These are phyloP conservation scores for Babesia sp. DNA, from an alignment of 169 alveolate genomes.

Conservation along the genomic window DNA sequence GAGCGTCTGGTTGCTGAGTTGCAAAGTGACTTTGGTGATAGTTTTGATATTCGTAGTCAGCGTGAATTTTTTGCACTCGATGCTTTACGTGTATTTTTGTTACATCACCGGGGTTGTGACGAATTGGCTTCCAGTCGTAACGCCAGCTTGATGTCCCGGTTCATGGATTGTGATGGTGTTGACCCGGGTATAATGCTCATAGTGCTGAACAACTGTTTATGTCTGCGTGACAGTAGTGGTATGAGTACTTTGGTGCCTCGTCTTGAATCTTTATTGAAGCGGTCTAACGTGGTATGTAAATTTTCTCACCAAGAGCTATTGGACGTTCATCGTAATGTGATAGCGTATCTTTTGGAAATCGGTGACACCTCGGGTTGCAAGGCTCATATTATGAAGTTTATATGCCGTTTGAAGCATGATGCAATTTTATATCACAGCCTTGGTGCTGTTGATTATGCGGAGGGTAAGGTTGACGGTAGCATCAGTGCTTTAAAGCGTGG, in stretches of 20 bases:
- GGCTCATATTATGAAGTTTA: constrained; percentile 11
- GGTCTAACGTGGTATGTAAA: constrained; percentile 24
- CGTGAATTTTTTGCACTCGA: constrained; percentile 40
- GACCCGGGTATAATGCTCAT: constrained; percentile 29
- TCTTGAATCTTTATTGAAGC: constrained; percentile 14
- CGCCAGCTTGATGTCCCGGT: constrained; percentile 16
- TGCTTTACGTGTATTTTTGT: constrained; percentile 45
- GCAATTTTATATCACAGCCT: constrained; percentile 2
- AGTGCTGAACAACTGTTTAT: constrained; percentile 11
- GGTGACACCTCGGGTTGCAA: constrained; percentile 4
- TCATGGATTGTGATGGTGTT: not conserved
- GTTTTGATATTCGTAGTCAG: constrained; percentile 6
- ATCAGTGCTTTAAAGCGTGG: constrained; percentile 31
- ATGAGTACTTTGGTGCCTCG: not conserved
- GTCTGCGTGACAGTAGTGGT: not conserved
- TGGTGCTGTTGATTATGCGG: constrained; percentile 18
- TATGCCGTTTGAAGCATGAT: constrained; percentile 19
- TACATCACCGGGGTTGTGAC: constrained; percentile 16
- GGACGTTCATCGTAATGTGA: constrained; percentile 20
- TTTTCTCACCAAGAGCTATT: constrained; percentile 16
- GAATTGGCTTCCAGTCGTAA: constrained; percentile 40
- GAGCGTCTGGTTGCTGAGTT: constrained; percentile 27
- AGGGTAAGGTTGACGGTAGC: constrained; percentile 34
- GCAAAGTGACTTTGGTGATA: constrained; percentile 16
- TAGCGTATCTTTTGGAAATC: not conserved